Evolutionary conservation across 2,329 filamentous ascomycete genomes (phyloP).

Genomic region (Ceratocystis diversiconidia): DNA sequence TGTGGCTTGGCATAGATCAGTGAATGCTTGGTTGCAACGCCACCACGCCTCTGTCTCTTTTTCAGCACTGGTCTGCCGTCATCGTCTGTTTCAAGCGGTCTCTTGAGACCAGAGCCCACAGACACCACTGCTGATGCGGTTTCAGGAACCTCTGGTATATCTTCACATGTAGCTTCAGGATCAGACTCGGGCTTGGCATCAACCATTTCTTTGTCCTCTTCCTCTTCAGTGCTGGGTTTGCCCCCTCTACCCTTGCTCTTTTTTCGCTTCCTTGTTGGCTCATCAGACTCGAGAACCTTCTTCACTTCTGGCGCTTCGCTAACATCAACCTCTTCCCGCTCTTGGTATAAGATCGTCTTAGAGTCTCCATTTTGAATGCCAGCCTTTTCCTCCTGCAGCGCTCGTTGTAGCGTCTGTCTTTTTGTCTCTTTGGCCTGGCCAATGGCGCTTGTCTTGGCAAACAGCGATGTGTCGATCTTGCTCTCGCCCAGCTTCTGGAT

Average conservation of each 20-base stretch:
- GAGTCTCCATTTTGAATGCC: constrained; percentile 42
- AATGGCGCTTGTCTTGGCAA: constrained; percentile 63
- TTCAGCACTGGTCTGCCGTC: constrained; percentile 69
- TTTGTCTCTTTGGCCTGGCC: constrained; percentile 60
- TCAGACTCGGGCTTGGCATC: constrained; percentile 15
- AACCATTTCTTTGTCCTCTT: neutral
- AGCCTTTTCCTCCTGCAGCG: constrained; percentile 48
- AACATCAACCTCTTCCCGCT: constrained; percentile 20
- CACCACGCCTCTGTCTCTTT: constrained; percentile 61
- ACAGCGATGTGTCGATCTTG: constrained; percentile 68
- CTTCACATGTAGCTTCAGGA: neutral
- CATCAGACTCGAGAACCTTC: constrained; percentile 23
- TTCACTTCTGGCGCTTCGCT: constrained; percentile 5
- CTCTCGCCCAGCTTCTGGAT: constrained; percentile 67
- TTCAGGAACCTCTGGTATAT: neutral
- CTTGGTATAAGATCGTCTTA: constrained; percentile 37
- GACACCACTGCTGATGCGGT: constrained; percentile 14
- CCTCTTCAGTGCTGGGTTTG: constrained; percentile 6
- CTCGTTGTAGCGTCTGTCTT: constrained; percentile 50
- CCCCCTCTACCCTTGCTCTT: constrained; percentile 21
- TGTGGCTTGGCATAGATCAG: constrained; percentile 28
- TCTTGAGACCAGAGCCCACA: constrained; percentile 69
- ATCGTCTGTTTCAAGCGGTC: constrained; percentile 67
- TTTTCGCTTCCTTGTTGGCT: constrained; percentile 23
- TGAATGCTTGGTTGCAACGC: constrained; percentile 42